Conservation (phyloP, 106 monocot species). For the Dendrobium chrysotoxum region DNA sequence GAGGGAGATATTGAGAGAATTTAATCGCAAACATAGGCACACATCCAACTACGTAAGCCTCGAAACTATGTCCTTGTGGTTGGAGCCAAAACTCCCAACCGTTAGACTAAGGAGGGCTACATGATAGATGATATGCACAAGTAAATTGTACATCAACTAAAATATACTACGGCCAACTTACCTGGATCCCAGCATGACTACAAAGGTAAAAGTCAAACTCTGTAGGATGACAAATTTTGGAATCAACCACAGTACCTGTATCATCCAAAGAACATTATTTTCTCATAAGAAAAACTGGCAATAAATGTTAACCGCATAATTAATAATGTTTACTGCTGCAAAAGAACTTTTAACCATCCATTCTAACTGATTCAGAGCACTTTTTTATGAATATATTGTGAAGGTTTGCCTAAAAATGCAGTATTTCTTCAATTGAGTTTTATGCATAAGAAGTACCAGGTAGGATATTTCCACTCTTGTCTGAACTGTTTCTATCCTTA, state of each 20-base stretch:
- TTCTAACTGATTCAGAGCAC: not conserved
- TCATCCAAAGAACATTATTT: constrained; percentile 1
- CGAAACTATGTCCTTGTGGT: no score
- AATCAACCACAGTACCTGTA: constrained; percentile 83
- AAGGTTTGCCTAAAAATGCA: not conserved
- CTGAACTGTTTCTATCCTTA: constrained; percentile 64
- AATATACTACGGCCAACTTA: not conserved
- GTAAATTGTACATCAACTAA: not conserved
- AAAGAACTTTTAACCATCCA: not conserved
- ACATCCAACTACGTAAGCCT: no score
- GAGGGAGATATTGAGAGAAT: no score
- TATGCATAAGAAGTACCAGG: constrained; percentile 42
- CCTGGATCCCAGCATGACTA: constrained; percentile 93
- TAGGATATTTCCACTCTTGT: constrained; percentile 80
- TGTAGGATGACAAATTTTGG: constrained; percentile 82
- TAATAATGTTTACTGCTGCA: not conserved
- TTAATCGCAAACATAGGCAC: no score
- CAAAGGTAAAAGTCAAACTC: constrained; percentile 94
- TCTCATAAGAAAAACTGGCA: not conserved
- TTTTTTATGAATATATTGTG: not conserved
- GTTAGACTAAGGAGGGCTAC: no score
- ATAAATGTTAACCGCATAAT: not conserved
- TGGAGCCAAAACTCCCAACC: no score
- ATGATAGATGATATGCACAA: not conserved
- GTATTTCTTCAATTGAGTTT: not conserved